Evolutionary conservation across 768 basidiomycete genomes (phyloP).

Genomic region (Lentinus tigrinus): DNA sequence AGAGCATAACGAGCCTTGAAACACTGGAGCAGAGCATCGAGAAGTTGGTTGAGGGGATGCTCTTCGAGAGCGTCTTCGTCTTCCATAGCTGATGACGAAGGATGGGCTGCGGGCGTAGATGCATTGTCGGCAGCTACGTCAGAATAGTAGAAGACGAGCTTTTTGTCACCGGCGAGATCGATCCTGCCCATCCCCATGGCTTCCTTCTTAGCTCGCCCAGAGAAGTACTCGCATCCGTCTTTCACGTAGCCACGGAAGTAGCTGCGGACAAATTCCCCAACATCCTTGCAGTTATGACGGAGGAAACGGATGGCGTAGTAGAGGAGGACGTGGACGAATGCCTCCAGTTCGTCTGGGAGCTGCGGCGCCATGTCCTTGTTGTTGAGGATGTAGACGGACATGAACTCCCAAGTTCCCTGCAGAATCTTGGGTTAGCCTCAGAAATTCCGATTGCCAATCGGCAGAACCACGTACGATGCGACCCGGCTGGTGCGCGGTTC

Average conservation of each 20-base stretch:
- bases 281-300: neutral
- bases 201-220: neutral
- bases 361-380: neutral
- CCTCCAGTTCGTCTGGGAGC: slow-evolving; percentile 4
- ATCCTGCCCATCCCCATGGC: neutral
- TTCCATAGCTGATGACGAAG: neutral
- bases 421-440: neutral
- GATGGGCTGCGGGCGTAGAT: neutral
- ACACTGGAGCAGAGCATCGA: neutral
- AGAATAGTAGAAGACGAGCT: neutral
- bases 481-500: neutral
- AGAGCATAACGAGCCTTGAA: neutral
- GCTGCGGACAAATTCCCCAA: neutral
- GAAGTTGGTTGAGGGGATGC: neutral
- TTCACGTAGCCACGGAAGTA: neutral
- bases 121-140: neutral
- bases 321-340: slow-evolving; percentile 6
- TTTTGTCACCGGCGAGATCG: neutral
- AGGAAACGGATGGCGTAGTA: slow-evolving; percentile 3
- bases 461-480: neutral
- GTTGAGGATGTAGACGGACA: neutral
- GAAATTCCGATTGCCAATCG: neutral
- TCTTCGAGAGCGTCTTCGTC: neutral
- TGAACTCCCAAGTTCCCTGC: slow-evolving; percentile 12
- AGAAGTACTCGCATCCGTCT: neutral